phyloP scores from a whole-genome alignment of 805 yeast genomes.

The Pichia ethanolica region DNA sequence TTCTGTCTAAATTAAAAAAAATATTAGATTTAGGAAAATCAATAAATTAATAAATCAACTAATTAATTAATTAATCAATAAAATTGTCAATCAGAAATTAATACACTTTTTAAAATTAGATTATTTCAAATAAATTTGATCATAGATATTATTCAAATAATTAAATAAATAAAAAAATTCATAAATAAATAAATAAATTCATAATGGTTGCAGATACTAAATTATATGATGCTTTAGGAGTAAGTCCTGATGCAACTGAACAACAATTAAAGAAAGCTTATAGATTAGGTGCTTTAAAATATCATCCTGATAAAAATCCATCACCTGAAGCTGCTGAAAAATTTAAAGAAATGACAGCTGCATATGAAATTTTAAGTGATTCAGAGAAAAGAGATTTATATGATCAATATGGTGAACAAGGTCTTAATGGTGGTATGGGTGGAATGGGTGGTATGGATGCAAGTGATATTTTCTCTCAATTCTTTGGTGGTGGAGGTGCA shows the following conservation, averaged over 20 bases:
- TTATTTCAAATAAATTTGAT: too few relatives aligned
- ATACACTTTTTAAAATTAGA: too few relatives aligned
- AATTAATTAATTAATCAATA: too few relatives aligned
- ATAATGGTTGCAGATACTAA: conserved; percentile 75
- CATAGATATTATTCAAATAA: too few relatives aligned
- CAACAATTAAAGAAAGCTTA: conserved; percentile 74
- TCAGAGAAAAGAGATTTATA: conserved; percentile 81
- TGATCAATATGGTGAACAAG: conserved; percentile 91
- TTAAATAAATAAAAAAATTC: too few relatives aligned
- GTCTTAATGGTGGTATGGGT: conserved; percentile 67
- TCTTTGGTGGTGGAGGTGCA: conserved; percentile 50
- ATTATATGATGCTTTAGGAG: conserved; percentile 68
- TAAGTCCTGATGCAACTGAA: conserved; percentile 60
- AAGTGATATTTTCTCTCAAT: conserved; percentile 51
- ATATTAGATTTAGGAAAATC: too few relatives aligned
- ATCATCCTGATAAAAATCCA: conserved; percentile 79
- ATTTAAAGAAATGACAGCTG: conserved; percentile 83
- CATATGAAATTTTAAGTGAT: conserved; percentile 84
- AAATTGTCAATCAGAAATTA: too few relatives aligned
- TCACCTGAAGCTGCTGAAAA: conserved; percentile 91
- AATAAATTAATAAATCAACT: too few relatives aligned
- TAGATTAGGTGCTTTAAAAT: conserved; percentile 72
- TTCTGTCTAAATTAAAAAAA: too few relatives aligned
- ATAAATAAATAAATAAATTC: too few relatives aligned
- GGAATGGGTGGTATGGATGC: conserved; percentile 46